Evolutionary conservation across 75 land plant species (phyloP), one percentile per base, ranked within the genome.

Genomic region (Sequoia sempervirens): DNA sequence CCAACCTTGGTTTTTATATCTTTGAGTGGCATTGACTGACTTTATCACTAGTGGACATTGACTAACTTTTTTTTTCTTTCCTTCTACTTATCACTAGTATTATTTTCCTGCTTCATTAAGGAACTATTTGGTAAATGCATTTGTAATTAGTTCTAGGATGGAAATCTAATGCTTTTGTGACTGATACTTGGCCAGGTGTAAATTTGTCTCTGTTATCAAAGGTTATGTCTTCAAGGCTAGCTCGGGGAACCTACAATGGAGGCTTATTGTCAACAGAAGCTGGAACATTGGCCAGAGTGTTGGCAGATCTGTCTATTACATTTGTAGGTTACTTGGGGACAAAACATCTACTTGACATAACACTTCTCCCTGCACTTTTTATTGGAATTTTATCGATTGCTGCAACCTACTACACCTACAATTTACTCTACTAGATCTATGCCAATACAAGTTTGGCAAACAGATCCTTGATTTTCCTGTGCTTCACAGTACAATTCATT

Each of bases 251-350:
- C 30, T 95, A 88, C 86, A 95, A 95, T 84, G 96, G 94, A 26
- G 97, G 97, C 5, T 84, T 95, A 28, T 89, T 95, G 17, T 95
- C 97, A 46, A 95, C 97, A 20, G 93, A 95, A 82, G 97, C 97
- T 10, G 97, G 97, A 47, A 95, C 97, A 23, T 64, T 95, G 46
- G 97, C 96, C 30, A 90, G 97, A 28, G 97, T 95, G 13, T 74
- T 90, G 30, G 91, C 97, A 45, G 97, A 95, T 86, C 89, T 80
- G 4, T 90, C 97, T 5, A 95, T 95, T 69, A 95, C 97, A 28
- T 72, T 92, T 81, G 89, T 91, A 26, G 97, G 97, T 5, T 95
- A 91, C 82, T 79, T 92, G 56, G 94, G 96, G 1, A 80, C 84
- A 54, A 82, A 81, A 75, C 74, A 81, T 74, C 96, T 94, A 26